phyloP scores from a whole-genome alignment of 495 filamentous ascomycete genomes.

The Thozetella sp. region DNA sequence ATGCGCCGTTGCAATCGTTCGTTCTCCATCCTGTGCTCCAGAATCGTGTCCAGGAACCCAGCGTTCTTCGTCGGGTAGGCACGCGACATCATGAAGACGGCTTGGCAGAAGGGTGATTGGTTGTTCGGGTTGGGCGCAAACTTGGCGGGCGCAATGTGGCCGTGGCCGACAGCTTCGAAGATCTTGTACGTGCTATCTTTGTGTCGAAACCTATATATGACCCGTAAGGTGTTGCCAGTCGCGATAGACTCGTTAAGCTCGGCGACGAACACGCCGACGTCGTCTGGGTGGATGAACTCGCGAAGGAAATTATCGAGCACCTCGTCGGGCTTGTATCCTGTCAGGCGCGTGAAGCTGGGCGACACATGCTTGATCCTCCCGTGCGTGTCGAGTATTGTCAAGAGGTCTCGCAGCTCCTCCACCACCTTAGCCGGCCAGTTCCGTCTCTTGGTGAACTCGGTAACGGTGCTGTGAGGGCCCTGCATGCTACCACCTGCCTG shows the following conservation, averaged over 20 bases:
- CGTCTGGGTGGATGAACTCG: conserved; percentile 86
- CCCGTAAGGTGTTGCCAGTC: conserved; percentile 73
- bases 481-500: conserved; percentile 19
- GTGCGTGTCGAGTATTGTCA: conserved; percentile 84
- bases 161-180: conserved; percentile 89
- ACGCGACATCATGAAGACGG: conserved; percentile 91
- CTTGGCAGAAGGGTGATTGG: conserved; percentile 72
- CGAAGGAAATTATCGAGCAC: conserved; percentile 73
- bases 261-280: conserved; percentile 78
- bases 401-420: conserved; percentile 85
- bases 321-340: conserved; percentile 71
- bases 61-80: conserved; percentile 91
- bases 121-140: conserved; percentile 64
- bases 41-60: conserved; percentile 83
- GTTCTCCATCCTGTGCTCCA: conserved; percentile 98
- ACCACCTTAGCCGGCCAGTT: conserved; percentile 91
- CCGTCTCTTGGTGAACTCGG: conserved; percentile 79
- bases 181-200: conserved; percentile 74
- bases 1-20: conserved; percentile 84
- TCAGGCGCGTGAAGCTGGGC: conserved; percentile 75
- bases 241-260: conserved; percentile 93
- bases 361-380: conserved; percentile 84
- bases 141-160: conserved; percentile 77
- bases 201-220: conserved; percentile 89
- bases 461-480: conserved; percentile 64